Evolutionary conservation across 2,329 filamentous ascomycete species (phyloP).

Genomic region (Lachnellula hyalina): DNA sequence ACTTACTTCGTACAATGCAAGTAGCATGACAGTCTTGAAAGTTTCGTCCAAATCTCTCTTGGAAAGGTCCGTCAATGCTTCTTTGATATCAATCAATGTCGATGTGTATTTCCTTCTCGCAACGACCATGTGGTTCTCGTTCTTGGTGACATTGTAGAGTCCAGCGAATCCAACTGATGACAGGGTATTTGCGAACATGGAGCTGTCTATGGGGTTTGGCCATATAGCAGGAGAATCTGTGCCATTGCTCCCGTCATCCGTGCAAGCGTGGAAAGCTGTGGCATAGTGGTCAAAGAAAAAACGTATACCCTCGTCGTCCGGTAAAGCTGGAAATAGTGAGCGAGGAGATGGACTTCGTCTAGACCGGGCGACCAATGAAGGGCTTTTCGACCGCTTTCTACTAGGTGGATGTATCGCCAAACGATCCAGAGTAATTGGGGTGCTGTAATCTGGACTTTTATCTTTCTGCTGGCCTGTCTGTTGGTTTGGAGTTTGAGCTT

Average conservation of each 20-base stretch:
- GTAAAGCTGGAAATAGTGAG: background rate
- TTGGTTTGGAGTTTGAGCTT: constrained; percentile 31
- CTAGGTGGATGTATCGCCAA: background rate
- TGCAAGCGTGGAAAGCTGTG: constrained; percentile 18
- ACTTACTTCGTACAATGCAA: constrained; percentile 45
- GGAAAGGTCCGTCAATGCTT: constrained; percentile 38
- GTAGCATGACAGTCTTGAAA: constrained; percentile 47
- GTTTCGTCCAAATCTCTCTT: constrained; percentile 45
- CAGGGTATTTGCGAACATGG: constrained; percentile 42
- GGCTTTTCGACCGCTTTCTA: background rate
- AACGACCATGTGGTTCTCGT: constrained; percentile 38
- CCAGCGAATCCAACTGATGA: constrained; percentile 49
- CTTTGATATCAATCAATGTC: constrained; percentile 43
- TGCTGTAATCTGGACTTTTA: background rate
- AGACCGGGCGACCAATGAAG: background rate
- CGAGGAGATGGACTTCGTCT: background rate
- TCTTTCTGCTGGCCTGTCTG: background rate
- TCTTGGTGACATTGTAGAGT: constrained; percentile 37
- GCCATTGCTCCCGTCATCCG: background rate
- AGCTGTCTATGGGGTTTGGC: constrained; percentile 33
- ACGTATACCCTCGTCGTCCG: constrained; percentile 15
- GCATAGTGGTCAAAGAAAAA: constrained; percentile 29
- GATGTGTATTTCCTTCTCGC: constrained; percentile 47
- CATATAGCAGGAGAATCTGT: constrained; percentile 4
- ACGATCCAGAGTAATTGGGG: no score